A percentile compares a stretch with the other conserved stretches of the same genome.
phyloP scores from a whole-genome alignment of 495 filamentous ascomycete species.

The Aspergillus indologenus region DNA sequence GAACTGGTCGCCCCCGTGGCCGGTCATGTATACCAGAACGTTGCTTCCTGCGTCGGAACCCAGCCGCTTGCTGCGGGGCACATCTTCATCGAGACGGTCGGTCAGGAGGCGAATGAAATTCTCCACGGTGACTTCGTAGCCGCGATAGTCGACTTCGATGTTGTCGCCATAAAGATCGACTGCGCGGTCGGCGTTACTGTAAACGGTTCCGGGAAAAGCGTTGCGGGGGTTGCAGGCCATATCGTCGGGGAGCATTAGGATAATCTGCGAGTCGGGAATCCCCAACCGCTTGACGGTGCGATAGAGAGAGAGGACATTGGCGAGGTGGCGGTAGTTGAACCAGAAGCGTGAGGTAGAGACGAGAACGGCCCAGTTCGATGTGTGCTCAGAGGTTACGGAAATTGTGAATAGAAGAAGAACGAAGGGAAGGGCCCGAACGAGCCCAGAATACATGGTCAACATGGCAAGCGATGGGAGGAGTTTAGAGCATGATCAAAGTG shows the following conservation, averaged over 20 bases:
- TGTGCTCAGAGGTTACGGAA: conserved; percentile 68
- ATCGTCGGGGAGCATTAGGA: conserved; percentile 98
- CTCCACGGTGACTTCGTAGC: conserved; percentile 98
- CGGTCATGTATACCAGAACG: conserved; percentile 98
- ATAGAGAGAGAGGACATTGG: conserved; percentile 96
- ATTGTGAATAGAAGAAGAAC: conserved; percentile 46
- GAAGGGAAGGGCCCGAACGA: conserved; percentile 38
- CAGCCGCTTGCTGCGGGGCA: conserved; percentile 87
- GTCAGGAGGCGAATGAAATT: conserved; percentile 96
- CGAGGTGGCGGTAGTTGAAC: conserved; percentile 99
- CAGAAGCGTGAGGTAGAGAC: conserved; percentile 98
- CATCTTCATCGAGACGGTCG: conserved; percentile 87
- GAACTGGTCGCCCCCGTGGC: conserved; percentile 97
- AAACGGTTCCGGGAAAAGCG: conserved; percentile 94
- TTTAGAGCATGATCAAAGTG: conserved; percentile 4
- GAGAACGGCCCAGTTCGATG: conserved; percentile 97
- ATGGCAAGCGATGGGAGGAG: conserved; percentile 21
- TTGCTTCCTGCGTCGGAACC: conserved; percentile 93
- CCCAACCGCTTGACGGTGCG: conserved; percentile 97
- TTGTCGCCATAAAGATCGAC: conserved; percentile 97
- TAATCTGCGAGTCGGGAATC: conserved; percentile 98
- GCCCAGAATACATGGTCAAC: conserved; percentile 23
- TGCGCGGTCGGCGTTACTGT: conserved; percentile 94
- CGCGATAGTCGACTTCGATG: conserved; percentile 97
- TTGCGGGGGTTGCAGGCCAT: conserved; percentile 99